Evolutionary conservation across 2,329 filamentous ascomycete genomes (phyloP).

Genomic region (Salinomyces thailandicus): DNA sequence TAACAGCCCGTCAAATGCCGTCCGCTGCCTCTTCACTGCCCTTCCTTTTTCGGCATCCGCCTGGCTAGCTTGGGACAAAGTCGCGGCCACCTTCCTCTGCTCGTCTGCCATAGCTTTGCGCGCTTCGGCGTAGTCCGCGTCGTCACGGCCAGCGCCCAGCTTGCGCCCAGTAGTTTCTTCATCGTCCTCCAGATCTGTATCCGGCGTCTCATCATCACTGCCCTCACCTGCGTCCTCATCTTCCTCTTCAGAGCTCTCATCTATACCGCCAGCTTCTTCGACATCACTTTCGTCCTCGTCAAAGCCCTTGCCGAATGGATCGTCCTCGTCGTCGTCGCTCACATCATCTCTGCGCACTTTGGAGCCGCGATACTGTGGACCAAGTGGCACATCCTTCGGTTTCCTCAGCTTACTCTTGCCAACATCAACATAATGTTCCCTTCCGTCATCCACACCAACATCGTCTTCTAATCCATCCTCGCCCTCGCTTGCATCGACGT

Average conservation of each 20-base stretch:
- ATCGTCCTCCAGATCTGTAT: conserved; percentile 34
- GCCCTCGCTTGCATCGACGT: conserved; percentile 48
- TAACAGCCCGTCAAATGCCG: conserved; percentile 75
- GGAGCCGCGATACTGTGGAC: conserved; percentile 69
- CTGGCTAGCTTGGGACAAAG: conserved; percentile 56
- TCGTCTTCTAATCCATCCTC: conserved; percentile 38
- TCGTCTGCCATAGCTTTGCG: conserved; percentile 56
- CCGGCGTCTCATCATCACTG: conserved; percentile 32
- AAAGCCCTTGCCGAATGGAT: conserved; percentile 36
- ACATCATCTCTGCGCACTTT: conserved; percentile 61
- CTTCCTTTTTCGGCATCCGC: conserved; percentile 74
- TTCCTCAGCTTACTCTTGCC: conserved; percentile 77
- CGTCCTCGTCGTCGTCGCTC: conserved; percentile 45
- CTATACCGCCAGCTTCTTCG: conserved; percentile 9
- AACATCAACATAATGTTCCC: conserved; percentile 78
- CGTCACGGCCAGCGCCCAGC: conserved; percentile 12
- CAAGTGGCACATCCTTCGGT: conserved; percentile 57
- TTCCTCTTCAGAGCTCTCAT: conserved; percentile 31
- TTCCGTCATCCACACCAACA: conserved; percentile 37
- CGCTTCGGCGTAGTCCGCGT: conserved; percentile 46
- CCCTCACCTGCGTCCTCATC: conserved; percentile 20
- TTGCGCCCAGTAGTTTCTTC: conserved; percentile 13
- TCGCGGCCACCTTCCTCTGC: conserved; percentile 55
- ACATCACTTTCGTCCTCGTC: conserved; percentile 37
- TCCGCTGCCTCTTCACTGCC: conserved; percentile 77